Percentiles rank a stretch among this genome's conserved stretches.
Evolutionary conservation across 164 flowering plant species (phyloP).

Genomic region (Nymphaea colorata): DNA sequence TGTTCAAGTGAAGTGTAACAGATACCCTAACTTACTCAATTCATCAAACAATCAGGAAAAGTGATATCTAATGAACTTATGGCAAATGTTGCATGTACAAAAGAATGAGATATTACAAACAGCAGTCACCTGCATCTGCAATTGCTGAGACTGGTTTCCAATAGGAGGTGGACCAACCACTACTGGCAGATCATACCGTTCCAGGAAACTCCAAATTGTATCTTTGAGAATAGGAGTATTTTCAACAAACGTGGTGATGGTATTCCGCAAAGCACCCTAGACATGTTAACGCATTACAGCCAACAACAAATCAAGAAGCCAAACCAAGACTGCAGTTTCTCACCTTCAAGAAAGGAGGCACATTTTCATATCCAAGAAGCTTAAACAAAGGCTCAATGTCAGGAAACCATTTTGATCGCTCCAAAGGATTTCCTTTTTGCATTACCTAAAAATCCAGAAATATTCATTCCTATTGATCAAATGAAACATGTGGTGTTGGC

Average conservation of each 20-base stretch:
- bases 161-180: slow-evolving; percentile 55
- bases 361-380: slow-evolving; percentile 92
- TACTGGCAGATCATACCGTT: slow-evolving; percentile 95
- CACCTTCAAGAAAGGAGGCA: slow-evolving; percentile 95
- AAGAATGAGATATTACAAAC: too few species aligned
- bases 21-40: too few species aligned
- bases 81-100: too few species aligned
- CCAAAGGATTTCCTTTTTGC: slow-evolving; percentile 73
- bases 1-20: too few species aligned
- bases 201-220: slow-evolving; percentile 85
- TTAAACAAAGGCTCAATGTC: slow-evolving; percentile 96
- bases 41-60: too few species aligned
- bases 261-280: slow-evolving; percentile 87
- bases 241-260: slow-evolving; percentile 59
- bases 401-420: slow-evolving; percentile 83
- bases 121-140: slow-evolving; percentile 47
- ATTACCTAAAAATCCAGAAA: slow-evolving; percentile 42
- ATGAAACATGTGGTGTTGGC: too few species aligned
- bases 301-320: background rate
- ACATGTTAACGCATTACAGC: slow-evolving; percentile 1
- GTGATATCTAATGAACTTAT: too few species aligned
- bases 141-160: slow-evolving; percentile 30
- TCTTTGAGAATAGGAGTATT: slow-evolving; percentile 71
- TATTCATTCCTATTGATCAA: too few species aligned
- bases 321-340: background rate